These are phyloP conservation scores for Blastocystis sp. DNA, from an alignment of 352 stramenopile species.

Conservation along the genomic window DNA sequence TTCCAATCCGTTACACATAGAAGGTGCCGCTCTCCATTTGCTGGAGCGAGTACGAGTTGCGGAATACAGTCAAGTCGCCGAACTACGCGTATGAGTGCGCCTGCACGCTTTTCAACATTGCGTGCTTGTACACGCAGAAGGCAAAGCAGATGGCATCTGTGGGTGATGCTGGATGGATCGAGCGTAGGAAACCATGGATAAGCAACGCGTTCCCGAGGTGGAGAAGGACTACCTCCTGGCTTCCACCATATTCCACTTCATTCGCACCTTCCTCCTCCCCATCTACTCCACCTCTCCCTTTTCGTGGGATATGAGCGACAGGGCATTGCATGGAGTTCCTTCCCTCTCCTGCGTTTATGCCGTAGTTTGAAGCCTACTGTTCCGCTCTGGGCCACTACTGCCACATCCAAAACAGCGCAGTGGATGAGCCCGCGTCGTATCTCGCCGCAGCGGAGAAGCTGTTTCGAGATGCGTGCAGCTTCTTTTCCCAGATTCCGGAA, in stretches of 20 bases:
- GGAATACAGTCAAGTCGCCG: neutral
- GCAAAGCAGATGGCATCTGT: neutral
- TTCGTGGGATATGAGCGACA: constrained; percentile 47
- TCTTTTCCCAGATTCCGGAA: no score
- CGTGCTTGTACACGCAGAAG: neutral
- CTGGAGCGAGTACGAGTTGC: no score
- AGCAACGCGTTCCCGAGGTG: neutral
- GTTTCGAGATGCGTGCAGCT: no score
- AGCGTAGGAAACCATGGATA: neutral
- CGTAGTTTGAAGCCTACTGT: constrained; percentile 29
- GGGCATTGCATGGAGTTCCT: neutral
- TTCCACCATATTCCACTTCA: neutral
- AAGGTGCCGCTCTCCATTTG: no score
- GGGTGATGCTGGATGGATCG: neutral
- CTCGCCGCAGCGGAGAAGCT: no score
- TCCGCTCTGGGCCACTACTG: neutral
- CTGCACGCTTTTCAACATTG: constrained; percentile 16
- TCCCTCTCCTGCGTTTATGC: neutral
- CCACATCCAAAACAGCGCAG: no score
- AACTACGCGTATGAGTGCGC: constrained; percentile 12
- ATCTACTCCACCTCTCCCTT: neutral
- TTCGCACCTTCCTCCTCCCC: neutral
- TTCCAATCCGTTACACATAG: no score
- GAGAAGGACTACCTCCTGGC: constrained; percentile 19
- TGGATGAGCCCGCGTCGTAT: no score